Evolutionary conservation across 768 basidiomycete species (phyloP), one percentile per base, ranked within the genome.

Genomic region (Boletus patriciae): DNA sequence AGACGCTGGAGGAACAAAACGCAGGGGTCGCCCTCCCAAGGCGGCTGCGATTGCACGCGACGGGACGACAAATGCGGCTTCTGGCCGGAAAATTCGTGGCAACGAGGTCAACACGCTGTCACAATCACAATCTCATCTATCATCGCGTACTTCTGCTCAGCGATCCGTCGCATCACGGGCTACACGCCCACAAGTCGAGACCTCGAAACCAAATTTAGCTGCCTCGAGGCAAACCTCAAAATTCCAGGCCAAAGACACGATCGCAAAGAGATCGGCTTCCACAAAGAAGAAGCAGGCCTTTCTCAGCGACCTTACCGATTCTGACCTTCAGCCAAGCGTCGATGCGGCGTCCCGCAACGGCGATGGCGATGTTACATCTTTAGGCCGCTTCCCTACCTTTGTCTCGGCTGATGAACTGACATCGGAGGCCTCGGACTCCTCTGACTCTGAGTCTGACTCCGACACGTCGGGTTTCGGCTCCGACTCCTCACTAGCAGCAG

Each of bases 331-430:
- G 74, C 55, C 69, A 73, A 77, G 71, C 55, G 64, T 72, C 51
- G 74, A 77, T 58, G 65, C 72, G 45, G 65, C 72, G 45, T 63
- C 45, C 55, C 68, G 63, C 36, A 62, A 69, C 57, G 64, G 69
- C 52, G 66, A 70, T 36, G 67, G 61, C 15, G 65, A 66, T 44
- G 74, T 74, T 51, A 62, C 52, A 18, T 72, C 67, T 12, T 75
- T 75, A 6, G 70, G 63, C 44, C 75, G 72, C 47, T 84, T 86
- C 68, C 87, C 87, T 13, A 88, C 85, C 23, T 88, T 89, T 67
- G 76, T 89, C 27, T 82, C 85, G 29, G 87, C 87, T 21, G 83
- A 84, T 31, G 83, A 75, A 3, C 63, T 83, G 40, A 80, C 83
- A 9, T 80, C 80, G 13, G 74, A 77, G 19, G 72, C 76, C 9